These are phyloP conservation scores for Seminavis robusta DNA, from an alignment of 108 stramenopile genomes.

Conservation along the genomic window DNA sequence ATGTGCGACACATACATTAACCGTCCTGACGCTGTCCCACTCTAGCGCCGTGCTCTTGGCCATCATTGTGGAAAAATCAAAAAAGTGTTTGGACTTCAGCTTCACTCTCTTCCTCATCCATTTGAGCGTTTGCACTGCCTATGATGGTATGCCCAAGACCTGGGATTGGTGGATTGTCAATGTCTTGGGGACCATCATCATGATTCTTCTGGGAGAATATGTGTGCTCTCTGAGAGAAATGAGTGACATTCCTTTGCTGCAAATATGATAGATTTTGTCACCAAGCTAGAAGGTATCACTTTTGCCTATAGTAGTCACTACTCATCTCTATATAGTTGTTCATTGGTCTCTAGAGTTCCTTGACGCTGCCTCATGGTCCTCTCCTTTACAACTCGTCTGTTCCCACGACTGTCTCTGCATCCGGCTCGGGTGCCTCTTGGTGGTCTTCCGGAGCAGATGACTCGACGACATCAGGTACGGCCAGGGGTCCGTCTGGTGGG, in stretches of 20 bases:
- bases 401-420: no score
- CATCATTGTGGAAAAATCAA: constrained; percentile 54
- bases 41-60: constrained; percentile 45
- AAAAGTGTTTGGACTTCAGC: constrained; percentile 83
- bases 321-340: no score
- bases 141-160: constrained; percentile 59
- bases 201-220: constrained; percentile 83
- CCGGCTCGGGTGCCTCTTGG: no score
- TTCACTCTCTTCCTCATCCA: constrained; percentile 78
- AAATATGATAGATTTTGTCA: no score
- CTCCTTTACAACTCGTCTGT: no score
- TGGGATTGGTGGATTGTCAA: constrained; percentile 87
- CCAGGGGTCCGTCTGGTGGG: constrained; percentile 30
- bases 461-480: no score
- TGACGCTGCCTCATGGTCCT: no score
- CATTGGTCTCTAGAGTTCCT: no score
- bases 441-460: no score
- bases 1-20: not conserved
- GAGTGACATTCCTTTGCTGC: constrained; percentile 76
- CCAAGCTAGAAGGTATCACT: no score
- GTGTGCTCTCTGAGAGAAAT: constrained; percentile 72
- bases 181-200: constrained; percentile 60
- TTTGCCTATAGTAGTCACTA: no score
- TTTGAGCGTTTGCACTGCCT: constrained; percentile 46
- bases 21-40: not conserved